These are phyloP conservation scores for Leccinum solheimii DNA, from an alignment of 1,284 basidiomycete species.

Conservation along the genomic window DNA sequence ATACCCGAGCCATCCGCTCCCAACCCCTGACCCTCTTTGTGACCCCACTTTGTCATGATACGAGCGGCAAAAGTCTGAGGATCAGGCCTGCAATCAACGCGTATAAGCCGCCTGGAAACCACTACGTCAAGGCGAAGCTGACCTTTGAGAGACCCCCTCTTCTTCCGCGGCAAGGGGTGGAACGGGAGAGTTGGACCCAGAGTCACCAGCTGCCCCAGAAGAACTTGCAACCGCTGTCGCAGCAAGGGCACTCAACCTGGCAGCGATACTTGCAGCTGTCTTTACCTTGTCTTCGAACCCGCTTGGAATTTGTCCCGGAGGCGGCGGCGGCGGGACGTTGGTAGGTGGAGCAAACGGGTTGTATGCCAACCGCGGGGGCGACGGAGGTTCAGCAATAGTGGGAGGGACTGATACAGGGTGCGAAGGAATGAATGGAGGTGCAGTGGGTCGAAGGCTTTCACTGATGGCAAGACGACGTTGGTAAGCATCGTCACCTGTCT, in stretches of 20 bases:
- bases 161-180: constrained; percentile 23
- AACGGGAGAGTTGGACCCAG: constrained; percentile 20
- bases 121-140: constrained; percentile 12
- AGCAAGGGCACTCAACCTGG: constrained; percentile 61
- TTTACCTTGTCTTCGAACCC: constrained; percentile 65
- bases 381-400: constrained; percentile 33
- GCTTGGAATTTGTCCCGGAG: constrained; percentile 49
- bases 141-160: constrained; percentile 38
- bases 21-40: constrained; percentile 89
- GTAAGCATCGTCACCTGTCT: constrained; percentile 73
- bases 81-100: constrained; percentile 49
- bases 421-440: constrained; percentile 21
- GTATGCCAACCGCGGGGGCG: constrained; percentile 55
- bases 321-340: constrained; percentile 55
- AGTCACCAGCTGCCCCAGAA: constrained; percentile 12
- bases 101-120: background rate
- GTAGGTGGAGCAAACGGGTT: constrained; percentile 66
- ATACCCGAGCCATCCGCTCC: constrained; percentile 84
- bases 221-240: constrained; percentile 35
- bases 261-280: constrained; percentile 80
- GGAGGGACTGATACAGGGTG: constrained; percentile 20
- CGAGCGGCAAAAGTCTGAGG: constrained; percentile 74
- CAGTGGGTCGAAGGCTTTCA: constrained; percentile 27
- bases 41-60: constrained; percentile 92
- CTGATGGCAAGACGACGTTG: constrained; percentile 62